Evolutionary conservation across 2,329 filamentous ascomycete genomes (phyloP).

Genomic region (Grosmannia penicillata): DNA sequence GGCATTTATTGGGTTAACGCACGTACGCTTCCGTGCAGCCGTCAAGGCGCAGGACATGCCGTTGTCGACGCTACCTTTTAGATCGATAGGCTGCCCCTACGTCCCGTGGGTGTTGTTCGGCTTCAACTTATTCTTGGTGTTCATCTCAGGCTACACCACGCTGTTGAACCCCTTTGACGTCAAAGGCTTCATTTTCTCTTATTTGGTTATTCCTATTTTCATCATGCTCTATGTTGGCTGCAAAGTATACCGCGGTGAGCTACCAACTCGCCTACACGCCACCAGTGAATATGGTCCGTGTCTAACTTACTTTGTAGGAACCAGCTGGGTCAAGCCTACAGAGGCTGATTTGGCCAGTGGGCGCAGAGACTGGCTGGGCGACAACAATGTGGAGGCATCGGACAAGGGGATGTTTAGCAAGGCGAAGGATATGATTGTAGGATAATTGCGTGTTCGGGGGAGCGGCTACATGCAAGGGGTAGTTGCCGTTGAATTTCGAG

Average conservation of each 20-base stretch:
- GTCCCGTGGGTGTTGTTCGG: conserved; percentile 50
- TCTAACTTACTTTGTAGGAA: conserved; percentile 2
- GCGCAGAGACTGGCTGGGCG: conserved; percentile 26
- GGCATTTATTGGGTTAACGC: conserved; percentile 49
- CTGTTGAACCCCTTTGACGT: conserved; percentile 47
- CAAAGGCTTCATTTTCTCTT: conserved; percentile 47
- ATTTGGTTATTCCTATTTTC: conserved; percentile 51
- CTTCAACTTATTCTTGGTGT: conserved; percentile 46
- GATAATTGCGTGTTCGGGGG: too few relatives aligned
- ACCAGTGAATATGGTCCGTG: too few relatives aligned
- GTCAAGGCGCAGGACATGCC: conserved; percentile 43
- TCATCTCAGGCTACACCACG: conserved; percentile 55
- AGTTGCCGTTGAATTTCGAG: neutral
- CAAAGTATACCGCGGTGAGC: conserved; percentile 32
- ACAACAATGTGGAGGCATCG: neutral
- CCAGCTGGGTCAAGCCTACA: conserved; percentile 30
- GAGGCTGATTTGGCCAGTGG: conserved; percentile 41
- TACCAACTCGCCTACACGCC: neutral
- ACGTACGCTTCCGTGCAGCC: conserved; percentile 48
- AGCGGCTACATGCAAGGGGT: too few relatives aligned
- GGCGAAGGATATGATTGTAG: conserved; percentile 3
- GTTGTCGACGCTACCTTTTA: conserved; percentile 41
- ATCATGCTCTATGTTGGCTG: conserved; percentile 43
- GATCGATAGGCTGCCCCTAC: conserved; percentile 46
- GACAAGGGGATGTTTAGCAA: neutral